These are phyloP conservation scores for Ecytonucleospora hepatopenaei DNA, from an alignment of 371 early-diverging fungal species.

Conservation along the genomic window DNA sequence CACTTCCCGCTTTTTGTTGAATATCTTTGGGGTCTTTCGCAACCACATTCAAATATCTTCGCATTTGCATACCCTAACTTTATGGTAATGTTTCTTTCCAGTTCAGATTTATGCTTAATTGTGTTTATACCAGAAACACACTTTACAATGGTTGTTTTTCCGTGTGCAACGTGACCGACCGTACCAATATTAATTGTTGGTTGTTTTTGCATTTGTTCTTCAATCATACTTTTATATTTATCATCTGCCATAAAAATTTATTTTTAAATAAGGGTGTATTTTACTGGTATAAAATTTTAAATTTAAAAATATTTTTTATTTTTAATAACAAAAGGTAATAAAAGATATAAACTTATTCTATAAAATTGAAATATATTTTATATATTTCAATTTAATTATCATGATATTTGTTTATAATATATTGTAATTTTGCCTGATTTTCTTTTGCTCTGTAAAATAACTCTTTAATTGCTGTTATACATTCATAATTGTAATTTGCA, in stretches of 20 bases:
- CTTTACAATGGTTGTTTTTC: constrained; percentile 97
- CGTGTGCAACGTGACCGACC: constrained; percentile 99
- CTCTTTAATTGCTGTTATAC: too few relatives aligned
- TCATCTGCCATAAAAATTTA: neutral
- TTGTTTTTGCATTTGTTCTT: constrained; percentile 36
- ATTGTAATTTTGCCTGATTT: too few relatives aligned
- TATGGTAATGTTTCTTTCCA: constrained; percentile 99
- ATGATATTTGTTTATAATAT: too few relatives aligned
- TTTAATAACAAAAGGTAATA: neutral
- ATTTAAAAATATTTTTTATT: neutral
- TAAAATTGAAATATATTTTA: too few relatives aligned
- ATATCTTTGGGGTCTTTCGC: constrained; percentile 54
- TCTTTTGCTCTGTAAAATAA: too few relatives aligned
- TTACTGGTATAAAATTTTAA: neutral
- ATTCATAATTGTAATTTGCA: too few relatives aligned
- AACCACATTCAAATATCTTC: constrained; percentile 63
- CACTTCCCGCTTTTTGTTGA: constrained; percentile 64
- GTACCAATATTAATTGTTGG: constrained; percentile 96
- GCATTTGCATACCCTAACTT: constrained; percentile 99
- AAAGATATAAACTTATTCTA: too few relatives aligned
- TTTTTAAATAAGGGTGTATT: neutral
- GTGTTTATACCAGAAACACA: constrained; percentile 97
- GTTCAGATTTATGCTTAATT: constrained; percentile 93
- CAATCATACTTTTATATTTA: constrained; percentile 11
- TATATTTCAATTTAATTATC: too few relatives aligned